Evolutionary conservation across 495 filamentous ascomycete species (phyloP), one percentile per base, ranked within the genome.

Genomic region (Venustampulla echinocandica): DNA sequence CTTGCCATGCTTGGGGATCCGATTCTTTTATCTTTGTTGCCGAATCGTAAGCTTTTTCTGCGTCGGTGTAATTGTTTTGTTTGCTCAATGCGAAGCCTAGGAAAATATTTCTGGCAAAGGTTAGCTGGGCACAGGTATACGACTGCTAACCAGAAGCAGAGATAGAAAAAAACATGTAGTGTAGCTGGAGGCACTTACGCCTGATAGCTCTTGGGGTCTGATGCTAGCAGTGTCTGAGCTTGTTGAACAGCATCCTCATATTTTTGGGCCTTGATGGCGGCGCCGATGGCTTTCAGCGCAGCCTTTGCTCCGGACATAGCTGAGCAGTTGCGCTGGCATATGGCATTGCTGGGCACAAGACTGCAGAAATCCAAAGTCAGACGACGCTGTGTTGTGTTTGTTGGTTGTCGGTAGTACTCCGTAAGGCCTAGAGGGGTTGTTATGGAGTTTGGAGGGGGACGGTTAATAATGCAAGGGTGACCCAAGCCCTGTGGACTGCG

Each of bases 1-100:
- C 92, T 65, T 92, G 84, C 90, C 88, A 97, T 52, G 85, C 84
- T 46, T 87, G 77, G 32, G 73, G 66, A 42, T 79, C 76, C 4
- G 40, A 54, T 4, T 63, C 63, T 52, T 74, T 73, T 27, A 75
- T 60, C 4, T 54, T 47, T n/a, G 85, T 79, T 3, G 92, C 90
- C 20, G 77, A 64, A n/a, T 74, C 64, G 60, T 96, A 97, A 1
- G 80, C 76, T 24, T 67, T 69, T 52, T 89, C 89, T 2, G 89
- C 78, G 23, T 86, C 80, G 1, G 83, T 76, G 24, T 68, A 64
- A 45, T 79, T 74, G 46, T 77, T 76, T 52, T 83, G 77, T 58
- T 86, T 87, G 61, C 92, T 88, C 30, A 81, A 63, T 3, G 82
- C 82, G 50, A 90, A 81, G 6, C 85, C 92, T 18, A 90, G 71